phyloP scores from a whole-genome alignment of 768 basidiomycete species.

The Kwoniella sp. region DNA sequence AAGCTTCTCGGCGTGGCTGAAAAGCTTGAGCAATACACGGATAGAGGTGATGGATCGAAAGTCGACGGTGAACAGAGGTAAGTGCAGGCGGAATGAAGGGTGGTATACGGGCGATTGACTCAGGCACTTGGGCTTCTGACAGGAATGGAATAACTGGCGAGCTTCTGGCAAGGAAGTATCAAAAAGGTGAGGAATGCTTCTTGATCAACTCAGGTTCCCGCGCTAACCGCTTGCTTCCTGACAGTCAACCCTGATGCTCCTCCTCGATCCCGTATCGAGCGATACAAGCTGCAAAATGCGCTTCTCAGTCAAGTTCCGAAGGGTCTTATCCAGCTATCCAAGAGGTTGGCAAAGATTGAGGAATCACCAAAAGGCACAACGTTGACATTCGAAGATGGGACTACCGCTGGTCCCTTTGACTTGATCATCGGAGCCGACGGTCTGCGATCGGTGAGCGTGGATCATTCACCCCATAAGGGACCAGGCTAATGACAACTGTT shows the following conservation, averaged over 20 bases:
- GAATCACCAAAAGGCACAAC: constrained; percentile 14
- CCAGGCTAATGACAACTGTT: neutral
- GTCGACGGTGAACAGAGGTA: constrained; percentile 18
- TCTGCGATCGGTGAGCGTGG: constrained; percentile 36
- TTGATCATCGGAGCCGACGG: constrained; percentile 48
- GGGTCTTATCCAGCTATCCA: constrained; percentile 34
- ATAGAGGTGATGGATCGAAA: constrained; percentile 21
- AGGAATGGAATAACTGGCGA: constrained; percentile 29
- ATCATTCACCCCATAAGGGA: no score
- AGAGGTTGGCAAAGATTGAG: constrained; percentile 26
- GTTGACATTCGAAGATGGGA: constrained; percentile 34
- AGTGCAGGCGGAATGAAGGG: neutral
- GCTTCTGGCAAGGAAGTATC: constrained; percentile 8
- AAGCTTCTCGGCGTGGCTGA: constrained; percentile 28
- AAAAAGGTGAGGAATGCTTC: constrained; percentile 14
- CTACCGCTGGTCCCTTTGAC: constrained; percentile 25
- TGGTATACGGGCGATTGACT: neutral
- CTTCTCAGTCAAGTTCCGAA: constrained; percentile 31
- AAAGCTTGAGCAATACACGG: constrained; percentile 25
- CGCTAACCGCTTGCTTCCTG: neutral
- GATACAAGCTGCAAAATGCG: constrained; percentile 37
- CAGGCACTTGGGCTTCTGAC: neutral
- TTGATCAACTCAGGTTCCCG: neutral
- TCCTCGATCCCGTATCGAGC: constrained; percentile 30
- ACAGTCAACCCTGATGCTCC: constrained; percentile 25